phyloP scores from a whole-genome alignment of 2,329 filamentous ascomycete genomes.

The Colletotrichum sp. region DNA sequence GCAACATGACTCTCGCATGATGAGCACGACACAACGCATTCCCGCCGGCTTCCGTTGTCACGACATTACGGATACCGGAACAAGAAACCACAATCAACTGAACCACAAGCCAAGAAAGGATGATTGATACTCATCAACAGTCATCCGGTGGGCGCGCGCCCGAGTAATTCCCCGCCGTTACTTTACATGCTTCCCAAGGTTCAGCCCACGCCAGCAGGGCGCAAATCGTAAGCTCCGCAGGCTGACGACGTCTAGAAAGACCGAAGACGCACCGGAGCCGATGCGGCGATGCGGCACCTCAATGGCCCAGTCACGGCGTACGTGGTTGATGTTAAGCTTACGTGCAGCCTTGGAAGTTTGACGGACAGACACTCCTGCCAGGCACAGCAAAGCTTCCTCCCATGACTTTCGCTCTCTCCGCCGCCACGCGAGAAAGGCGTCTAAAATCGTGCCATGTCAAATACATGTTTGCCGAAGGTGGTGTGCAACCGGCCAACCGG shows the following conservation, averaged over 20 bases:
- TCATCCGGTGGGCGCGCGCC: not conserved
- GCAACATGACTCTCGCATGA: not conserved
- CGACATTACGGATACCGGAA: not conserved
- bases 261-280: conserved; percentile 1
- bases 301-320: not conserved
- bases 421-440: not conserved
- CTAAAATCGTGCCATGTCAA: not conserved
- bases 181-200: not conserved
- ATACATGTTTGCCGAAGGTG: not conserved
- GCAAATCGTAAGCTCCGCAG: not conserved
- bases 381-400: not conserved
- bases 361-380: not conserved
- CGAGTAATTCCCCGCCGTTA: not conserved
- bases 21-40: not conserved
- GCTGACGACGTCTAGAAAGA: not conserved
- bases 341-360: not conserved
- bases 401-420: not conserved
- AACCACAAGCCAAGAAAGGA: not conserved
- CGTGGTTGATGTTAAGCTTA: not conserved
- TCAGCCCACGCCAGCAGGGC: not conserved
- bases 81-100: not conserved
- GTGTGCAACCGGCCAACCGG: not conserved
- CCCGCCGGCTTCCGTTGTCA: not conserved
- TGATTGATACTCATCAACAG: not conserved
- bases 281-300: not conserved